Evolutionary conservation across 371 early-diverging fungal species (phyloP), one percentile per base, ranked within the genome.

Genomic region (Haplosporangium sp.): DNA sequence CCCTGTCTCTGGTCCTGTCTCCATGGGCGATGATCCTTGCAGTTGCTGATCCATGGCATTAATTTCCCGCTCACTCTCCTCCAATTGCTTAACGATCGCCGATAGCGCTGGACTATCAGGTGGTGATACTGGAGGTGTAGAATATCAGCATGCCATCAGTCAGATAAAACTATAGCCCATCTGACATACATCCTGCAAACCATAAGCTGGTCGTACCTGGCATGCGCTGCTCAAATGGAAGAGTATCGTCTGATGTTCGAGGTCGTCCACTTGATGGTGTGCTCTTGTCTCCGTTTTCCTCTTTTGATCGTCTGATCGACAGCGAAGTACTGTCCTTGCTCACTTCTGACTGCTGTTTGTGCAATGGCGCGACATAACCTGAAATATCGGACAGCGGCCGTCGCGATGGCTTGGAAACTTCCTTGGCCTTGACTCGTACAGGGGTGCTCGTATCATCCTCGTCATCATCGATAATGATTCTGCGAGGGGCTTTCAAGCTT

Each of bases 161-260:
- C 4, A 29, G 29, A 29, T 29, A 29, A 4, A 29, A 29, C 29
- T 29, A 29, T 29, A 54, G 55, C 36, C 23, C 38, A 23, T 6
- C 20, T 42, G 16, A 14, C 43, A 18, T 42, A 18, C 57, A 57
- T 47, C 37, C 11, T 29, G 29, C 23, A 5, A 59, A n/a, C 13
- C 16, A 16, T 11, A 8, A 2, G 14, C 14, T 37, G 56, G 11
- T n/a, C n/a, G 38, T 56, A 65, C 72, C 61, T 66, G 72, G 72
- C 72, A 72, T 72, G n/a, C 72, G 72, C 5, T 66, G 52, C 38
- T 72, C 72, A 57, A 72, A 72, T 10, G 72, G 72, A 14, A 65
- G 3, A 14, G 21, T n/a, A 18, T 14, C 18, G 16, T 51, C 36
- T 20, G 0, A 16, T 46, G 36, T 13, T 20, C 50, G 50, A 50